A percentile compares a stretch with the other conserved stretches of the same genome.
Evolutionary conservation across 345 rosid genomes (phyloP).

Genomic region (Populus pruinosa): DNA sequence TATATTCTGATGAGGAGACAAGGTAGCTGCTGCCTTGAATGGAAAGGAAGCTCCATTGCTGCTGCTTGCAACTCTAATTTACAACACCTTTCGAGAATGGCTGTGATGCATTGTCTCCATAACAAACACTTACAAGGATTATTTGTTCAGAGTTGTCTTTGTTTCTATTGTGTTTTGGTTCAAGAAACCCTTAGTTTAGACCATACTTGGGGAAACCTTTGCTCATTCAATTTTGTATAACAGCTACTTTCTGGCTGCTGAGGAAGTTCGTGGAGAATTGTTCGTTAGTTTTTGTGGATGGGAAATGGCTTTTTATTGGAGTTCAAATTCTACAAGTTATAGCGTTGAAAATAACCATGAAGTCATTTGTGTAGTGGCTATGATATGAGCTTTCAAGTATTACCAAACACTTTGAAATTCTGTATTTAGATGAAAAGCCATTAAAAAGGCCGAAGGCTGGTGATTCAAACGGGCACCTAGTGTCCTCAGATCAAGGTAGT

Average conservation of each 20-base stretch:
- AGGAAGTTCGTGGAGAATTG: background rate
- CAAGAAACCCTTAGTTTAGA: background rate
- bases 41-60: background rate
- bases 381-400: no score
- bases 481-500: background rate
- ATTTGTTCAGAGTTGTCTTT: background rate
- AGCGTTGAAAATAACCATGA: no score
- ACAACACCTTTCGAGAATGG: background rate
- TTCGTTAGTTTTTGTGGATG: background rate
- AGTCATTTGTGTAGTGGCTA: no score
- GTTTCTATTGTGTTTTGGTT: background rate
- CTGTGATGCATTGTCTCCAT: background rate
- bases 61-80: background rate
- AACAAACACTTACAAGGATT: background rate
- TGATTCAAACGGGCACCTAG: no score
- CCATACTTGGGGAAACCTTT: background rate
- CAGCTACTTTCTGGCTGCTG: background rate
- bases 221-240: background rate
- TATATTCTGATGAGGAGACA: slow-evolving; percentile 53
- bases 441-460: no score
- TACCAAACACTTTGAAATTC: no score
- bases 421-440: no score
- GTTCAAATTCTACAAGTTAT: no score
- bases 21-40: background rate
- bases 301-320: background rate